Conservation (phyloP, 441 rosid species). For the Populus hybrid region DNA sequence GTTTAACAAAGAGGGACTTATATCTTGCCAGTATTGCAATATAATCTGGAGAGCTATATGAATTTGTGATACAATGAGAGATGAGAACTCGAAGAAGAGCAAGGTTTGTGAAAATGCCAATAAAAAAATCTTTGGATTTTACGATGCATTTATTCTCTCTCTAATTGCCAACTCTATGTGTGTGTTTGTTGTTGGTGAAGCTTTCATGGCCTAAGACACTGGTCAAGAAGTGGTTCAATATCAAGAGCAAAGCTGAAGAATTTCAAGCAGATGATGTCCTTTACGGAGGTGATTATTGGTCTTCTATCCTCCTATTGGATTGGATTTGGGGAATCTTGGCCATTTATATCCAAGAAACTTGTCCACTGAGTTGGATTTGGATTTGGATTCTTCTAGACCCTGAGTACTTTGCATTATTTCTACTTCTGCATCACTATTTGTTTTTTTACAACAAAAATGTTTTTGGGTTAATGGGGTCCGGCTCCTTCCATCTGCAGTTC, state of each 20-base stretch:
- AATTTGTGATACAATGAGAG: conserved; percentile 75
- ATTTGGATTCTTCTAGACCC: conserved; percentile 31
- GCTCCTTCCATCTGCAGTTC: conserved; percentile 27
- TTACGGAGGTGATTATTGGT: conserved; percentile 44
- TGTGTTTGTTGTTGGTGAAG: conserved; percentile 39
- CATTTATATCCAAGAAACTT: conserved; percentile 17
- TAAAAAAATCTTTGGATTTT: conserved; percentile 7
- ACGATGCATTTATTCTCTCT: conserved; percentile 12
- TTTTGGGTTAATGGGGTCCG: conserved; percentile 23
- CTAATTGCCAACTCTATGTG: conserved; percentile 22
- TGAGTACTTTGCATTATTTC: conserved; percentile 23
- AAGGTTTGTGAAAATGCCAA: conserved; percentile 50
- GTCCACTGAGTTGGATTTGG: conserved; percentile 4
- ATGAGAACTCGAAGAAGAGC: conserved; percentile 70
- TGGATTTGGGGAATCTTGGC: conserved; percentile 18
- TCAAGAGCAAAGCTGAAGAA: conserved; percentile 85
- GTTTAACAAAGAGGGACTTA: conserved; percentile 8
- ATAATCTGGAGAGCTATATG: conserved; percentile 37
- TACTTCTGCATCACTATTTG: conserved; percentile 18
- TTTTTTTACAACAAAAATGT: conserved; percentile 14
- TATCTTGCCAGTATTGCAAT: conserved; percentile 11
- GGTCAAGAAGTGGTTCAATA: conserved; percentile 95
- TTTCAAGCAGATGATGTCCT: conserved; percentile 70
- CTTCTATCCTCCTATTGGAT: background rate
- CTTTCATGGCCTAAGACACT: conserved; percentile 94